Evolutionary conservation across 495 filamentous ascomycete genomes (phyloP), one percentile per base, ranked within the genome.

Genomic region (Penicillium paradoxum): DNA sequence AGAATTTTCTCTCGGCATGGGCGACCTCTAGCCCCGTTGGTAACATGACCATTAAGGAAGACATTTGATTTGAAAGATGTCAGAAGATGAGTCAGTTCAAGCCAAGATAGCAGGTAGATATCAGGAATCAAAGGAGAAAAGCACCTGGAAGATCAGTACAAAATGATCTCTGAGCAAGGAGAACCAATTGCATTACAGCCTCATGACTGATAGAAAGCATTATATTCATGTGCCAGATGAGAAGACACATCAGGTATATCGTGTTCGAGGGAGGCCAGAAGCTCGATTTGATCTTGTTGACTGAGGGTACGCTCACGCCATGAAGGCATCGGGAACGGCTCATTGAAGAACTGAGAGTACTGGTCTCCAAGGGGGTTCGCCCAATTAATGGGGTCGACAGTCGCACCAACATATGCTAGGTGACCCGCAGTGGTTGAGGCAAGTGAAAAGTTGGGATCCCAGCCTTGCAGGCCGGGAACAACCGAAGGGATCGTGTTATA

Each of bases 211-310:
- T 87, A 75, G 49, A 80, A 84, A 15, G 75, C 77, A 54, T 83
- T 76, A 50, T 85, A 83, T 51, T 84, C 82, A 22, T 68, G 77
- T 63, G 84, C 74, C 44, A 74, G 57, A 38, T 74, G 68, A 1
- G 67, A 62, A 17, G 73, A 75, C 3, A 77, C 73, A 54, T 77
- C 73, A 2, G 73, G 73, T 21, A 85, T 85, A 56, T 86, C 74
- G 27, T 79, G 76, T 56, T 86, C 84, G 21, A 88, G 65, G 33
- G 80, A 78, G 27, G 79, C 74, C 82, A 88, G 83, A 45, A 90
- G 67, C 69, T 89, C 83, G 37, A 83, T 66, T 65, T 89, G 86
- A 64, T 88, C 83, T 60, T 86, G 77, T 48, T 86, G 83, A 40
- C 79, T 86, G 46, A 90, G 69, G 36, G 84, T 87, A 38, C 83